phyloP scores from a whole-genome alignment of 331 rosid species.

The Ulmus americana region DNA sequence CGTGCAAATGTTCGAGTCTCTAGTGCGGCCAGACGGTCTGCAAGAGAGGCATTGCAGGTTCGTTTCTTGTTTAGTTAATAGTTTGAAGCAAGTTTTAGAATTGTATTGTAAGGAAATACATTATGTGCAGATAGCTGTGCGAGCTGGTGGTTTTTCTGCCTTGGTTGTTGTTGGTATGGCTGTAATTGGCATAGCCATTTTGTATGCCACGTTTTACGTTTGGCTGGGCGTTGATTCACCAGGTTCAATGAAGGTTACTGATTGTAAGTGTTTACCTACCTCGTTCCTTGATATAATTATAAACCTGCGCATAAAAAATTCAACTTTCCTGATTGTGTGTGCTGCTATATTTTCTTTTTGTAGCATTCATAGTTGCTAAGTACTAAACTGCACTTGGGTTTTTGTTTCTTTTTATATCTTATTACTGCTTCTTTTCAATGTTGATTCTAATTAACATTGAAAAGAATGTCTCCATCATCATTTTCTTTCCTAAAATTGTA shows the following conservation, averaged over 20 bases:
- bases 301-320: background rate
- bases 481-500: no score
- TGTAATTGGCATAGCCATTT: constrained; percentile 83
- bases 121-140: constrained; percentile 82
- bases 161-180: constrained; percentile 97
- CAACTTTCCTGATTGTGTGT: background rate
- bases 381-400: background rate
- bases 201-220: constrained; percentile 88
- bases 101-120: constrained; percentile 26
- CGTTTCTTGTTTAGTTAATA: constrained; percentile 22
- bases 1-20: constrained; percentile 99
- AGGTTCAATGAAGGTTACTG: constrained; percentile 92
- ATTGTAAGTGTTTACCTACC: constrained; percentile 65
- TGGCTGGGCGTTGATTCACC: constrained; percentile 90
- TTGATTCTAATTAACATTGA: no score
- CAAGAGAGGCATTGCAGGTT: constrained; percentile 99
- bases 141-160: constrained; percentile 99
- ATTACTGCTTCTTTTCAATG: background rate
- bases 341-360: background rate
- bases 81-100: constrained; percentile 19
- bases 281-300: constrained; percentile 14
- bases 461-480: no score
- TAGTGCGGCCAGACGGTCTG: constrained; percentile 97
- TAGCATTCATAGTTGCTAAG: background rate
- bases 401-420: background rate